Conservation (phyloP, 805 yeast species). For the Yarrowia osloensis region DNA sequence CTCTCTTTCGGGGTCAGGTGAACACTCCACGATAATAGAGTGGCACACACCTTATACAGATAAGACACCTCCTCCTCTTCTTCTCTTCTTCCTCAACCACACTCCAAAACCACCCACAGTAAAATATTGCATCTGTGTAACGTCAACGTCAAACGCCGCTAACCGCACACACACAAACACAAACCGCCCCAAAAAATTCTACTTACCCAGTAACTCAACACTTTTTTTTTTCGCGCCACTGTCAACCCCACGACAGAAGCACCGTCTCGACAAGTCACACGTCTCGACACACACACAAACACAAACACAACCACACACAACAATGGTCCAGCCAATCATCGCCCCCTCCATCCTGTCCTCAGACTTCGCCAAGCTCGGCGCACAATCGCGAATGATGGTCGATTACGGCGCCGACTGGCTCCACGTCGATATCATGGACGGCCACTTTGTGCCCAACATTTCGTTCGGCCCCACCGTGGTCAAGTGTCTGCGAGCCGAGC, state of each 20-base stretch:
- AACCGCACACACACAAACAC: neutral
- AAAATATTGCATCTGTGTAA: neutral
- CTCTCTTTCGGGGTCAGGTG: constrained; percentile 4
- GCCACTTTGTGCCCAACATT: constrained; percentile 96
- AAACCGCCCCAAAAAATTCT: neutral
- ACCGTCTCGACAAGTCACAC: neutral
- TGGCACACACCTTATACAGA: neutral
- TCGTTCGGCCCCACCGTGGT: constrained; percentile 93
- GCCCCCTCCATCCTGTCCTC: constrained; percentile 92
- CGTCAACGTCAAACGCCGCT: neutral
- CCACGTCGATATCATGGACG: constrained; percentile 98
- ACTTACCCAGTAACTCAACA: neutral
- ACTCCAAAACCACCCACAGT: neutral
- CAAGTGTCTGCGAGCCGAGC: constrained; percentile 67
- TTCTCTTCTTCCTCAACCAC: neutral
- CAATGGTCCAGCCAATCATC: constrained; percentile 46
- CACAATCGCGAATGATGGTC: constrained; percentile 81
- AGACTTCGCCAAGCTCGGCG: constrained; percentile 85
- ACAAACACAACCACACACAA: neutral
- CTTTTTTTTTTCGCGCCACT: no score
- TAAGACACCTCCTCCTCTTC: neutral
- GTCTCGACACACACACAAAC: neutral
- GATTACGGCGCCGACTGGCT: constrained; percentile 91
- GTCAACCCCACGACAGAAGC: neutral
- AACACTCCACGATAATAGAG: neutral